Base-by-base conservation (phyloP, 1,284 basidiomycete genomes). In the Apiotrichum montevideense region DNA sequence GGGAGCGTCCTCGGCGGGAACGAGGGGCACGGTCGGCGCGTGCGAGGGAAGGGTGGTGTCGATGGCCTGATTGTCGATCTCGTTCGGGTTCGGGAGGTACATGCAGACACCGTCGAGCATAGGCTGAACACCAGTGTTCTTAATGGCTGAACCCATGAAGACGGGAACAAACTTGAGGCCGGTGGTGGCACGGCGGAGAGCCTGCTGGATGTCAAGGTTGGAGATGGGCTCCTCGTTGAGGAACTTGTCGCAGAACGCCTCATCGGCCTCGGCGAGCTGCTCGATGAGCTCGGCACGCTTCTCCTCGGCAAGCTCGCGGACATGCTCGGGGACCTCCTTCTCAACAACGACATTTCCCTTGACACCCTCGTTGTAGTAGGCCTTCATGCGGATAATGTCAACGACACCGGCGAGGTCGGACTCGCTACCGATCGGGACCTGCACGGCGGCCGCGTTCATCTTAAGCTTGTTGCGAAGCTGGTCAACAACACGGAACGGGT, bases 131-230 rank as follows among this genome's bases (percentile, higher is more conserved):
- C 86, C 92, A 29, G 92, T 96, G 78, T 99, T 98, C 80, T 98
- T 98, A 74, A 98, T 88, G 0, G 96, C 96, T 6, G 93, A 96
- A 43, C 96, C 96, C 62, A 98, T 80, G 79, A 97, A 98, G 57
- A 98, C 96, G 1, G 96, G 96, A 0, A 90, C 90, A 77, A 98
- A 98, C 67, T 89, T 90, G 72, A 94, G 86, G 8, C 80, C 78
- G 64, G 91, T 84, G 1, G 96, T 98, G 4, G 91, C 84, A 39
- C 95, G 88, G 41, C 94, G 87, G 66, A 99, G 88, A 11, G 93
- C 93, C 51, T 81, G 81, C 10, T 85, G 85, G 46, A 99, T 84
- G 74, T 96, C 88, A 35, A 79, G 75, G 49, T 84, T 82, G 47
- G 81, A 83, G 29, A 92, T 89, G 1, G 81, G 80, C 64, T 87